These are phyloP conservation scores for Oryza officinalis DNA, from an alignment of 176 grass and related monocot species.

Conservation along the genomic window DNA sequence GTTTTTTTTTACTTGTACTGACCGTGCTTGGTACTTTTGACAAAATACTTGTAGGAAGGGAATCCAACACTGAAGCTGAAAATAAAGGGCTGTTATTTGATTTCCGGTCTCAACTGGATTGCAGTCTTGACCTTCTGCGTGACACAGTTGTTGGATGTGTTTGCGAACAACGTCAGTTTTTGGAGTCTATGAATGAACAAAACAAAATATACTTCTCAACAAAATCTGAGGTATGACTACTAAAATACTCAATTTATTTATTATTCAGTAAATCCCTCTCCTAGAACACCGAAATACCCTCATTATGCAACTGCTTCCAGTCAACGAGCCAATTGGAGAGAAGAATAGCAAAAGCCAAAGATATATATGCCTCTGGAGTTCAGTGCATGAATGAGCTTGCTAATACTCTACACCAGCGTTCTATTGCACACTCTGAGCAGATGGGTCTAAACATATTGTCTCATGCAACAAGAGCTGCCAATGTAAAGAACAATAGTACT, in stretches of 20 bases:
- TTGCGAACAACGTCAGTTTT: conserved; percentile 52
- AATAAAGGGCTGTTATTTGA: conserved; percentile 61
- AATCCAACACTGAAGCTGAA: conserved; percentile 57
- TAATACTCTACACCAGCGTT: conserved; percentile 42
- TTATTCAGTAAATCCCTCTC: conserved; percentile 10
- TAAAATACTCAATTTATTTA: conserved; percentile 16
- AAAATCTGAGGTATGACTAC: conserved; percentile 61
- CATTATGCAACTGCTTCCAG: conserved; percentile 45
- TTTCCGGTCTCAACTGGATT: conserved; percentile 64
- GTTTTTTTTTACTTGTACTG: conserved; percentile 36
- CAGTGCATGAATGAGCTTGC: conserved; percentile 57
- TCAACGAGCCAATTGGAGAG: conserved; percentile 52
- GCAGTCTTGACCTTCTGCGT: conserved; percentile 52
- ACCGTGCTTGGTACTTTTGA: conserved; percentile 9
- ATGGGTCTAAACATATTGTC: conserved; percentile 49
- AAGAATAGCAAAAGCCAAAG: conserved; percentile 64
- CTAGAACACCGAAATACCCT: conserved; percentile 24
- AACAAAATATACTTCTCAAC: conserved; percentile 60
- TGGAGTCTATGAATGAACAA: conserved; percentile 66
- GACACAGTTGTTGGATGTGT: conserved; percentile 62
- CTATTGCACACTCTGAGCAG: conserved; percentile 51
- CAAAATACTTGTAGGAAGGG: conserved; percentile 53
- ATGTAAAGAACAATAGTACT: conserved; percentile 52
- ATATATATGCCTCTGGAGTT: conserved; percentile 52
- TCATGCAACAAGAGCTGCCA: conserved; percentile 56